Evolutionary conservation across 163 green algal species (phyloP).

Genomic region (Scenedesmus sp.): DNA sequence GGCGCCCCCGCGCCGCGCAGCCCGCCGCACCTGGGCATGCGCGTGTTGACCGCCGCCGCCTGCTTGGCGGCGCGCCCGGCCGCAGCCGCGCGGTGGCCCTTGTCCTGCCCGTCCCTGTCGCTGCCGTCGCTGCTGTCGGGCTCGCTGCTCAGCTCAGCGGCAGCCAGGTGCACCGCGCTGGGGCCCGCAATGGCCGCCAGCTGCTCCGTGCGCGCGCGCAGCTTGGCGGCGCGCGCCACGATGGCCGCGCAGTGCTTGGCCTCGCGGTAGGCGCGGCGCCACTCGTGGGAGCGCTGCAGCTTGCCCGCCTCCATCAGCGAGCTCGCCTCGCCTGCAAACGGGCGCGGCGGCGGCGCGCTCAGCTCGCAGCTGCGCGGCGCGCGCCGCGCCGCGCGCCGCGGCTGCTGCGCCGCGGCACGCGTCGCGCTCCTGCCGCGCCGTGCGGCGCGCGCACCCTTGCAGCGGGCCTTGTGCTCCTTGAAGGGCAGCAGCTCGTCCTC

Average conservation of each 20-base stretch:
- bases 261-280: conserved; percentile 36
- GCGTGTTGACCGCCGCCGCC: conserved; percentile 41
- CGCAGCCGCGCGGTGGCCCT: conserved; percentile 34
- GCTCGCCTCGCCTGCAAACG: conserved; percentile 25
- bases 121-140: not conserved
- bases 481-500: conserved; percentile 59
- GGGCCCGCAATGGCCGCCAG: conserved; percentile 6
- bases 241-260: conserved; percentile 34
- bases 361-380: too few species aligned
- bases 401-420: not conserved
- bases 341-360: too few species aligned
- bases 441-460: not conserved
- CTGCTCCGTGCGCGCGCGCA: conserved; percentile 2
- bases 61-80: conserved; percentile 40
- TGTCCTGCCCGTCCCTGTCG: conserved; percentile 28
- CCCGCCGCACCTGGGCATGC: conserved; percentile 45
- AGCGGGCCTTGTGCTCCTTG: conserved; percentile 25
- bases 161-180: conserved; percentile 27
- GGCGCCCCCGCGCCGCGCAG: too few species aligned
- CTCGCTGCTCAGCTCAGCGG: conserved; percentile 11
- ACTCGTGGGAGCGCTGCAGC: conserved; percentile 38
- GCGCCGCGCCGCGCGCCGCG: too few species aligned
- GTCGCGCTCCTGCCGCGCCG: too few species aligned
- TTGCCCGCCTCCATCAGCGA: conserved; percentile 24
- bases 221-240: not conserved